Evolutionary conservation across 208 protist genomes (phyloP).

Genomic region (Naegleria fowleri): DNA sequence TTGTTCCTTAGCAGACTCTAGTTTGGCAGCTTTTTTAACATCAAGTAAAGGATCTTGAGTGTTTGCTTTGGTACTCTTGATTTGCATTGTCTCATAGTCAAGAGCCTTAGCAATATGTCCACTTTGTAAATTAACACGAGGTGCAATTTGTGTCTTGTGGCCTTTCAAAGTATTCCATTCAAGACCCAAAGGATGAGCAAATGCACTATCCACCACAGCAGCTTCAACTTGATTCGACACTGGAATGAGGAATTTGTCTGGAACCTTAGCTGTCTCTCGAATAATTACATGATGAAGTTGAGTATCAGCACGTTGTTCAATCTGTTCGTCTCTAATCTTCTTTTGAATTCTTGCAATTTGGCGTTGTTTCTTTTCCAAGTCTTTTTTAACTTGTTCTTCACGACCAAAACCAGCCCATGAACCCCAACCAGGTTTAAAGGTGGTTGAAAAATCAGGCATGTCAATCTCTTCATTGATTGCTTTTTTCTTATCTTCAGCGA

Average conservation of each 20-base stretch:
- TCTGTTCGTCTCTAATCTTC: neutral
- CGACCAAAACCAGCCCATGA: neutral
- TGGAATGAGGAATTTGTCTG: neutral
- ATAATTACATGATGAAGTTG: neutral
- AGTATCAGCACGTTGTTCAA: neutral
- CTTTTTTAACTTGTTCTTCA: neutral
- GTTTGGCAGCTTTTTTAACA: neutral
- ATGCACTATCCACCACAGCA: neutral
- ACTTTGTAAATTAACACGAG: neutral
- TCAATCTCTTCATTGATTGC: constrained; percentile 4
- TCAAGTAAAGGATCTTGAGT: neutral
- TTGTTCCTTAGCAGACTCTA: neutral
- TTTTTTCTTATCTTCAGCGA: neutral
- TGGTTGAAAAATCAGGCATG: neutral
- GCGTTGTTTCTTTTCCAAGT: neutral
- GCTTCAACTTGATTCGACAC: neutral
- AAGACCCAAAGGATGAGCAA: constrained; percentile 5
- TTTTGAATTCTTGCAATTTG: neutral
- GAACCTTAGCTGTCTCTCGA: neutral
- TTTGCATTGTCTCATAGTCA: neutral
- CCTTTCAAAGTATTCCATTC: constrained; percentile 8
- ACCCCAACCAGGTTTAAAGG: neutral
- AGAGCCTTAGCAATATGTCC: neutral
- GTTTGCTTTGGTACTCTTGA: neutral
- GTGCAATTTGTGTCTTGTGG: neutral